phyloP scores from a whole-genome alignment of 2,329 filamentous ascomycete genomes.

The Verticillium zaregamsianum region DNA sequence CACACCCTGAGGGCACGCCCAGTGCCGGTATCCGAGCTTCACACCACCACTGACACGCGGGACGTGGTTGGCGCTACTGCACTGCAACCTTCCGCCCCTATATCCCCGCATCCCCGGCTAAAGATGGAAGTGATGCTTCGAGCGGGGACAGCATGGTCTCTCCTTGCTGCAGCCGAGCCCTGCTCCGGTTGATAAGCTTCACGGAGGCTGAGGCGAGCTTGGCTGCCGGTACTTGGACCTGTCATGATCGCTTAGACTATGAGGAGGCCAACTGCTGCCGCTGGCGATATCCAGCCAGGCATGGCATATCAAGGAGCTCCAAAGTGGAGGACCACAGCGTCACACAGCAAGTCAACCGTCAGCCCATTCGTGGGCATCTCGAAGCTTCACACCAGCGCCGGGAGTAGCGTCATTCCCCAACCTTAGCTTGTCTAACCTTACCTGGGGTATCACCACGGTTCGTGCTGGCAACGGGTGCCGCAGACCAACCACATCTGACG shows the following conservation, averaged over 20 bases:
- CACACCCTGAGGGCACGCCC: not conserved
- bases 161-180: not conserved
- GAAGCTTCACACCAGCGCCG: not conserved
- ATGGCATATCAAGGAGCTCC: too few relatives aligned
- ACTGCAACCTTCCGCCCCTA: not conserved
- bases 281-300: too few relatives aligned
- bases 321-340: too few relatives aligned
- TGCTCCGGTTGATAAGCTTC: not conserved
- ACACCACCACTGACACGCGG: not conserved
- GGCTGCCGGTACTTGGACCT: not conserved
- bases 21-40: not conserved
- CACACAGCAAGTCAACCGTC: not conserved
- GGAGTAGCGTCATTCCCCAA: not conserved
- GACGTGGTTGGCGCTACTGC: not conserved
- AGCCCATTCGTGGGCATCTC: not conserved
- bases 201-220: not conserved
- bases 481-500: not conserved
- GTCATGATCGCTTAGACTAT: not conserved
- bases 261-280: too few relatives aligned
- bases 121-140: not conserved
- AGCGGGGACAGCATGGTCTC: not conserved
- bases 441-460: not conserved
- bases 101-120: not conserved
- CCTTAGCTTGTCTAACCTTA: not conserved
- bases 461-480: not conserved